Evolutionary conservation across 2,329 filamentous ascomycete genomes (phyloP).

Genomic region (Lomentospora prolificans): DNA sequence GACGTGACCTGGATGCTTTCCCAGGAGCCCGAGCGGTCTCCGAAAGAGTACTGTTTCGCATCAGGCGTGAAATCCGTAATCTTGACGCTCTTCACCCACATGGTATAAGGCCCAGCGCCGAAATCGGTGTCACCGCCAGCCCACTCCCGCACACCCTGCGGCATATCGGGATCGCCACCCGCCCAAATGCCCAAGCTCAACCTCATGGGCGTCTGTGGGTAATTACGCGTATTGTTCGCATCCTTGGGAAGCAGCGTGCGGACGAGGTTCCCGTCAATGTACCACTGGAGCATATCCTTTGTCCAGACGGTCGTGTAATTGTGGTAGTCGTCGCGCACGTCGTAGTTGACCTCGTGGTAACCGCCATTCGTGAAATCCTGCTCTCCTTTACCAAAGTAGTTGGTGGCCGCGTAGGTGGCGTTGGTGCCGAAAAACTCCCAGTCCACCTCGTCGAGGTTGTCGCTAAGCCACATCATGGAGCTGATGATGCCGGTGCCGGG

Average conservation of each 20-base stretch:
- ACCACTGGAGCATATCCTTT: conserved; percentile 53
- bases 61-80: conserved; percentile 51
- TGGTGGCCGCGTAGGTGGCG: conserved; percentile 52
- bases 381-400: conserved; percentile 73
- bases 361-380: conserved; percentile 49
- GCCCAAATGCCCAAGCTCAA: conserved; percentile 60
- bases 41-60: conserved; percentile 52
- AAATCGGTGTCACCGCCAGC: conserved; percentile 63
- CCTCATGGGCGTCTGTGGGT: conserved; percentile 69
- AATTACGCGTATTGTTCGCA: conserved; percentile 52
- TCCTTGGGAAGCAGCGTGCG: conserved; percentile 54
- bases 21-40: conserved; percentile 50
- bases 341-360: conserved; percentile 43
- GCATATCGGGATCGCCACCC: conserved; percentile 45
- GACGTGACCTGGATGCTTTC: conserved; percentile 50
- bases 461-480: conserved; percentile 72
- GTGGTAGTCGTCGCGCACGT: conserved; percentile 53
- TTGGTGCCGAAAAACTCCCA: conserved; percentile 73
- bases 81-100: conserved; percentile 56
- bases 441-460: conserved; percentile 80
- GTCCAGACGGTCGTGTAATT: conserved; percentile 74
- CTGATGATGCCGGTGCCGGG: conserved; percentile 67
- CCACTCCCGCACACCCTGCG: conserved; percentile 54
- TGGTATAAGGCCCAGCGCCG: conserved; percentile 55
- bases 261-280: conserved; percentile 57